Evolutionary conservation across 306 rosid species (phyloP).

Genomic region (Castanopsis chinensis): DNA sequence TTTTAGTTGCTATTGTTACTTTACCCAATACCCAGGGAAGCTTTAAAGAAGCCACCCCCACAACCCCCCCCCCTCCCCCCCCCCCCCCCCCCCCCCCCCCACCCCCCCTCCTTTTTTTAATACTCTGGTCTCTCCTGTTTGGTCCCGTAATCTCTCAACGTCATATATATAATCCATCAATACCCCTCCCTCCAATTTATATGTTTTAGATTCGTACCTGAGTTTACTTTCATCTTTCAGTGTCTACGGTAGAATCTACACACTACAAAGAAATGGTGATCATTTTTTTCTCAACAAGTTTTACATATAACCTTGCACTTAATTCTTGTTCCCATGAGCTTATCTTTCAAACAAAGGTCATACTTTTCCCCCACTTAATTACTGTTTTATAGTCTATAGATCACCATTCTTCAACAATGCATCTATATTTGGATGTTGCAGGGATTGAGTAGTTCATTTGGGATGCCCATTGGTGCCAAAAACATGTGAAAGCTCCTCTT

Average conservation of each 20-base stretch:
- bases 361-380: conserved; percentile 18
- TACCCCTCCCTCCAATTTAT: not conserved
- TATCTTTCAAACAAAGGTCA: conserved; percentile 13
- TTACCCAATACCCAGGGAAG: not conserved
- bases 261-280: not conserved
- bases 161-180: not conserved
- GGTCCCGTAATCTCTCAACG: too few relatives aligned
- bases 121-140: too few relatives aligned
- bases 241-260: not conserved
- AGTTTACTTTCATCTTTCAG: not conserved
- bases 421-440: conserved; percentile 77
- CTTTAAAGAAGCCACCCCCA: not conserved
- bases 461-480: conserved; percentile 53
- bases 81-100: too few relatives aligned
- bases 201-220: not conserved
- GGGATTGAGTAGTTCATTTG: conserved; percentile 45
- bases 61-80: too few relatives aligned
- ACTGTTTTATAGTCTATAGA: conserved; percentile 42
- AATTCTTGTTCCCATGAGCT: conserved; percentile 13
- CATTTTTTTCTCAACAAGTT: not conserved
- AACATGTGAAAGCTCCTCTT: conserved; percentile 63
- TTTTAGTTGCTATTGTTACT: not conserved
- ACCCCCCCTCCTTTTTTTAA: fast-evolving
- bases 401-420: conserved; percentile 52
- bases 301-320: conserved; percentile 7